Evolutionary conservation across 2,329 filamentous ascomycete genomes (phyloP), one percentile per base, ranked within the genome.

Genomic region (Westerdykella ornata): DNA sequence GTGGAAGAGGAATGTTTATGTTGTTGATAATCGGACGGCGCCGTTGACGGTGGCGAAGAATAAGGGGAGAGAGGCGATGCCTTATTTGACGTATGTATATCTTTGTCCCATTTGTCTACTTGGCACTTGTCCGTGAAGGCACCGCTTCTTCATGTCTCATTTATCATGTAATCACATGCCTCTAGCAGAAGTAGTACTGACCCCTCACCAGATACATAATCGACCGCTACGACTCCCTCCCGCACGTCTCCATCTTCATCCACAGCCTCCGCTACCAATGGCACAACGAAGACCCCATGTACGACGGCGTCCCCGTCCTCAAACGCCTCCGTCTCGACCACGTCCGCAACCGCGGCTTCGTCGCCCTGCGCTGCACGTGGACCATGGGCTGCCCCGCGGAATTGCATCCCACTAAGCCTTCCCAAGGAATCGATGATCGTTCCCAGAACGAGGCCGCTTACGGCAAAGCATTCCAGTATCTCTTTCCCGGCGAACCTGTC

Each of bases 361-460:
- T 71, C 17, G 73, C 72, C 30, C 57, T 75, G 17, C 71, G 73
- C 35, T 76, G 73, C 43, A 64, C 61, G 31, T 73, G 71, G 71
- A 60, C 62, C 1, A 60, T 73, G 13, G 73, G 72, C 3, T 75
- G 73, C 46, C 73, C 73, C 0, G 52, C 54, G 1, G 70, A 73
- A 41, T 66, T 75, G 34, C 65, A 63, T n/a, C 72, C 72, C 0
- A 49, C 65, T 16, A 49, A 54, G 15, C 49, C 67, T 42, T 63
- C 70, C 42, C 51, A 59, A 37, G 56, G 46, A 0, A 42, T 52
- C 15, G 52, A 58, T 22, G 59, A 62, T 33, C 59, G 54, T 17
- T 51, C 44, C 7, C 46, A 49, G 18, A 51, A 48, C 19, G 52
- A 55, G 39, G 60, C 68, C 2, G 69, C 70, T 33, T 74, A 68